Percentiles rank a stretch among this genome's conserved stretches.
Conservation (phyloP, 331 rosid species). For the Cydonia oblonga region DNA sequence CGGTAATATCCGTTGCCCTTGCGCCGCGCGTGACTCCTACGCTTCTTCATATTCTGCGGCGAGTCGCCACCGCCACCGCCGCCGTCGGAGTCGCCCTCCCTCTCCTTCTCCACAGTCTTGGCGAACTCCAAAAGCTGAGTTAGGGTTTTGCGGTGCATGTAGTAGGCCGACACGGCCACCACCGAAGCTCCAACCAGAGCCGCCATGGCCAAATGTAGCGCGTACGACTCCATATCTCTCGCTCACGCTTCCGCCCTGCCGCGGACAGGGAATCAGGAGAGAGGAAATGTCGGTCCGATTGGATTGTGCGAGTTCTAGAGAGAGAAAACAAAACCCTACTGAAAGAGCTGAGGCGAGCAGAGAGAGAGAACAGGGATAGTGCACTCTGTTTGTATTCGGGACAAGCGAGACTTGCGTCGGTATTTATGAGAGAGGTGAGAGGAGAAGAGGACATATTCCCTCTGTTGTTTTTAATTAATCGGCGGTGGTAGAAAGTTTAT, state of each 20-base stretch:
- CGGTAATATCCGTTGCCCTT: constrained; percentile 31
- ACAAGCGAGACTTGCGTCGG: not conserved
- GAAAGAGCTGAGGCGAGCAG: not conserved
- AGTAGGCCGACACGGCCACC: constrained; percentile 83
- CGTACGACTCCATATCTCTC: constrained; percentile 50
- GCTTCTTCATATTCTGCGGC: constrained; percentile 44
- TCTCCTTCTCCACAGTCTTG: constrained; percentile 55
- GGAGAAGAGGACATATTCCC: constrained; percentile 3
- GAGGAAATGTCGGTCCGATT: not conserved
- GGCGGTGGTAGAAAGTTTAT: not conserved
- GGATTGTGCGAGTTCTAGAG: not conserved
- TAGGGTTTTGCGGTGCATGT: constrained; percentile 86
- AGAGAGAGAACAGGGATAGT: not conserved
- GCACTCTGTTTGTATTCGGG: constrained; percentile 16
- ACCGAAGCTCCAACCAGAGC: constrained; percentile 89
- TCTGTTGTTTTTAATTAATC: not conserved
- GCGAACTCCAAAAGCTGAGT: constrained; percentile 82
- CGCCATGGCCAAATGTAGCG: constrained; percentile 88
- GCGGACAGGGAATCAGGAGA: not conserved
- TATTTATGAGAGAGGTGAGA: constrained; percentile 28
- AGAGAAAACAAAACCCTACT: constrained; percentile 39
- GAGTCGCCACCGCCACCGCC: constrained; percentile 7
- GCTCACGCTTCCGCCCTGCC: not conserved
- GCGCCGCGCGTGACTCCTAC: constrained; percentile 30
- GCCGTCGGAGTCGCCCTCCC: constrained; percentile 24